Conservation (phyloP, 192 early-diverging fungal species). For the Backusella sp. region DNA sequence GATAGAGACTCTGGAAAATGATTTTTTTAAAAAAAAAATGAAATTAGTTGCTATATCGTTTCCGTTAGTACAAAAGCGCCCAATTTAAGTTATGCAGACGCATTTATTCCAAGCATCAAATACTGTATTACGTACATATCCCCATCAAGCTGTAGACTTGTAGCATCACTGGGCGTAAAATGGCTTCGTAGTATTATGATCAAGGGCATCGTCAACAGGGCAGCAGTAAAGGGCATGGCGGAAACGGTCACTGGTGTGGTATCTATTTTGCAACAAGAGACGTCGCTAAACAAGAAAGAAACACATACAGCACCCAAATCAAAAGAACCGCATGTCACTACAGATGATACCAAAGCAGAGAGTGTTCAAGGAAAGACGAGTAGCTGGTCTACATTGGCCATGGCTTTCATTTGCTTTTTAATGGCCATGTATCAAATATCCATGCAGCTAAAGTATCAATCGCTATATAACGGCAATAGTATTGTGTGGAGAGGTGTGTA, state of each 20-base stretch:
- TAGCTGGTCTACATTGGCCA: neutral
- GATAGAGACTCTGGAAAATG: slow-evolving; percentile 7
- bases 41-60: slow-evolving; percentile 44
- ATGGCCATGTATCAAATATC: slow-evolving; percentile 4
- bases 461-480: slow-evolving; percentile 15
- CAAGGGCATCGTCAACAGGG: slow-evolving; percentile 63
- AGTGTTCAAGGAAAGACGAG: too few species aligned
- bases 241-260: slow-evolving; percentile 48
- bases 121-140: slow-evolving; percentile 69
- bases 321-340: neutral
- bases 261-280: slow-evolving; percentile 46
- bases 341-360: neutral
- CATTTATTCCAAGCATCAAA: slow-evolving; percentile 58
- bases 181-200: slow-evolving; percentile 71
- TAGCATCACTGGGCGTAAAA: slow-evolving; percentile 55
- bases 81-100: slow-evolving; percentile 67
- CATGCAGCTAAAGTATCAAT: slow-evolving; percentile 16
- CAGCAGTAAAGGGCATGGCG: slow-evolving; percentile 56
- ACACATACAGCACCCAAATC: neutral
- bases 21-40: neutral
- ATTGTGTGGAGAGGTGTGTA: slow-evolving; percentile 43
- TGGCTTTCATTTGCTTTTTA: neutral
- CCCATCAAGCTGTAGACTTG: slow-evolving; percentile 49
- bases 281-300: slow-evolving; percentile 14
- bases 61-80: slow-evolving; percentile 47